Base-by-base conservation (phyloP, 1,139 yeast species). In the Candida neerlandica region DNA sequence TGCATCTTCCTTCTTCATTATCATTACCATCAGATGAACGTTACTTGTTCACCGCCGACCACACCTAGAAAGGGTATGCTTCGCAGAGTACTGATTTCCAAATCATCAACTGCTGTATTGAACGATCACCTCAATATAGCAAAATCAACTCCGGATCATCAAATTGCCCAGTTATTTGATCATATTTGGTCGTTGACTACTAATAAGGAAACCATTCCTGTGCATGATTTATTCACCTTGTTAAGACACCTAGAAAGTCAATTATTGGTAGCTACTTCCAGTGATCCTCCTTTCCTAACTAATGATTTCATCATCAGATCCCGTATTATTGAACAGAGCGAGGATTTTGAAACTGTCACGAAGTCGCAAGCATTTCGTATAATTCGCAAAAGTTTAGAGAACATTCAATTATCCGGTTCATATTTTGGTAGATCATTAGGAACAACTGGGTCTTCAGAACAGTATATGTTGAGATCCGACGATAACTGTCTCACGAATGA, bases 331-430 rank as follows among this genome's bases (percentile, higher is more conserved):
- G 46, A 50, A 19, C 43, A 47, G 27, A 30, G 45, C 5, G 33
- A 35, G 19, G 45, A 23, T 18, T 26, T 45, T 12, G n/a, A n/a
- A 1, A 26, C 11, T n/a, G 19, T 52, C 4, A 26, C 46, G 18
- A 52, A 51, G 43, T 15, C 41, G 6, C 48, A 42, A 21, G 52
- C 55, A n/a, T 51, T 44, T 32, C 46, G 41, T 15, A 49, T 53
- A 12, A 30, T 53, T n/a, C 30, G 23, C 15, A 29, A 37, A 18
- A 41, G 52, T 23, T 43, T 46, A 16, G 11, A 39, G 14, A 53
- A 51, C 37, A 37, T 47, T 12, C 43, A 49, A 30, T 21, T 49
- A 2, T 21, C 49, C 16, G 54, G 48, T 29, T 16, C 43, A 21
- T 21, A 7, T 2, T 23, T 23, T 6, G 27, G 27, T 23, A 23